phyloP scores from a whole-genome alignment of 306 rosid species.

The Acacia acuminata region DNA sequence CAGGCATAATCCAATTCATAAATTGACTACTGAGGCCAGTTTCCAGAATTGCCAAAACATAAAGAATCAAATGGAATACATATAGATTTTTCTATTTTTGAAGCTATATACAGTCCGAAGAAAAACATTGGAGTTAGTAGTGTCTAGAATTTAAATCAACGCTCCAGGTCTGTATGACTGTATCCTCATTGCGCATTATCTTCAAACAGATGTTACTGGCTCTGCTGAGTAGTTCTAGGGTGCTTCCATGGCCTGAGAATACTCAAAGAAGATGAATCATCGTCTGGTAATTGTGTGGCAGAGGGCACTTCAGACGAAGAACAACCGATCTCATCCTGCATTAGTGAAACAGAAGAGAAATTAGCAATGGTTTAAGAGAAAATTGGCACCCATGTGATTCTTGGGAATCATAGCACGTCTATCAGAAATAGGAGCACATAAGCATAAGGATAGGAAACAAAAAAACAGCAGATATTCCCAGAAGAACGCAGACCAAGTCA shows the following conservation, averaged over 20 bases:
- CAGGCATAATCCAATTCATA: neutral
- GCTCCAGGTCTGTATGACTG: neutral
- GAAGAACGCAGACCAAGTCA: neutral
- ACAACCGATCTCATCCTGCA: constrained; percentile 5
- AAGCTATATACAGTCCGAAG: neutral
- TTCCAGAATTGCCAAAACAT: neutral
- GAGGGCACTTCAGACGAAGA: constrained; percentile 26
- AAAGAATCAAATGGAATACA: neutral
- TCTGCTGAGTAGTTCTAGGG: neutral
- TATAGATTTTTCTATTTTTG: neutral
- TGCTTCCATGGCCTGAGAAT: constrained; percentile 18
- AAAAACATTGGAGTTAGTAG: neutral
- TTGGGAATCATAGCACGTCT: neutral
- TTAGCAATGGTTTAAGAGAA: neutral
- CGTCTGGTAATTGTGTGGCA: neutral
- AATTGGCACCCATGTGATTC: constrained; percentile 29
- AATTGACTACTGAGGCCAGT: neutral
- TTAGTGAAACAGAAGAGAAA: neutral
- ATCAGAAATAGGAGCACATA: neutral
- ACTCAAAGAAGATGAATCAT: constrained; percentile 17
- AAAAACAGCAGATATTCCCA: neutral
- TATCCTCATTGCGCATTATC: neutral
- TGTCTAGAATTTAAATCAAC: neutral
- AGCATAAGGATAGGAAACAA: neutral
- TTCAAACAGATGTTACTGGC: neutral